These are phyloP conservation scores for Boletus pseudo-olivaceus DNA, from an alignment of 768 basidiomycete genomes.

Conservation along the genomic window DNA sequence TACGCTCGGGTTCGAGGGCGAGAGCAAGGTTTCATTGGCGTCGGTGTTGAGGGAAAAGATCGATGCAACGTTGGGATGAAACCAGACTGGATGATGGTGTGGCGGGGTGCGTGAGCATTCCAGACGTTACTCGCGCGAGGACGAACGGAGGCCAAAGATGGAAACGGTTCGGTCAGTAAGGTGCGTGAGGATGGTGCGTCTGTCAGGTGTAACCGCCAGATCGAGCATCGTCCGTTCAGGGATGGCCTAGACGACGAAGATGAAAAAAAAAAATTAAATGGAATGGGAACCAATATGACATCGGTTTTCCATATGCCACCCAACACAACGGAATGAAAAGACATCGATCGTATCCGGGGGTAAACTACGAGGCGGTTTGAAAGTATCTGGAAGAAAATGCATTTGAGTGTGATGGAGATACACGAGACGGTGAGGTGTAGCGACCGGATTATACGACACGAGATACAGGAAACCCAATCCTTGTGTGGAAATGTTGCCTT, in stretches of 20 bases:
- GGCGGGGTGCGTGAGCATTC: no score
- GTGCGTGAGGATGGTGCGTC: no score
- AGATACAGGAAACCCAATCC: no score
- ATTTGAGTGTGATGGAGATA: no score
- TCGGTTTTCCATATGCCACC: neutral
- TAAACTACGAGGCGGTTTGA: no score
- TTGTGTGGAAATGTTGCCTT: no score
- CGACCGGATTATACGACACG: no score
- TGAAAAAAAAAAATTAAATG: neutral
- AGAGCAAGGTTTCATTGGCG: neutral
- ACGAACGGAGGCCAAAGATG: neutral
- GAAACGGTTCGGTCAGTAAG: neutral
- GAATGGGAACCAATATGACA: neutral
- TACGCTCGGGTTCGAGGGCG: neutral
- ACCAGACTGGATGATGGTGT: no score
- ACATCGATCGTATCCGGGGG: no score
- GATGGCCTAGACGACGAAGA: neutral
- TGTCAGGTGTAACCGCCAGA: slow-evolving; percentile 46
- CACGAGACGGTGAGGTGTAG: no score
- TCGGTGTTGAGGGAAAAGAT: neutral
- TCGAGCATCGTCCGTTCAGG: slow-evolving; percentile 61
- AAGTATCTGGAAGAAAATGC: no score
- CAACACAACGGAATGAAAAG: no score
- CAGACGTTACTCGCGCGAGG: neutral
- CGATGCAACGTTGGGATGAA: slow-evolving; percentile 12